Conservation (phyloP, 176 grass and related monocot genomes). For the Olyra latifolia region DNA sequence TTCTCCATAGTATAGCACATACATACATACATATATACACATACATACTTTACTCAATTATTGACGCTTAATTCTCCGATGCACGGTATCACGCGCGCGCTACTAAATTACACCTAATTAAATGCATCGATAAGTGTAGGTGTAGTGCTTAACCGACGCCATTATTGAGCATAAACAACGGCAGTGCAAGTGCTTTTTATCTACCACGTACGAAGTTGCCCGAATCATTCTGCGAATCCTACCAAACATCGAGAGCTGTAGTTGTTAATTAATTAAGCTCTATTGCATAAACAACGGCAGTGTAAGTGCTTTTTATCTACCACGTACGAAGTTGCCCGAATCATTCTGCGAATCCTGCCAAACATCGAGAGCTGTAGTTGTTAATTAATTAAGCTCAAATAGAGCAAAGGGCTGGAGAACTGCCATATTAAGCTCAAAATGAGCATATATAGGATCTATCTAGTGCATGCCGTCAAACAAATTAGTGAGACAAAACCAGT, state of each 20-base stretch:
- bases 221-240: background rate
- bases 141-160: background rate
- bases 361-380: too few species aligned
- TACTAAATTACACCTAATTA: too few species aligned
- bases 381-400: too few species aligned
- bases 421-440: too few species aligned
- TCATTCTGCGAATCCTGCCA: too few species aligned
- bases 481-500: background rate
- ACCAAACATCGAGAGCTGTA: too few species aligned
- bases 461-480: background rate
- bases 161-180: constrained; percentile 15
- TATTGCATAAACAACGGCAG: too few species aligned
- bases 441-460: background rate
- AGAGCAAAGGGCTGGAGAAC: too few species aligned
- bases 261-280: too few species aligned
- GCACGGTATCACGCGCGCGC: background rate
- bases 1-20: background rate
- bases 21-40: too few species aligned
- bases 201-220: background rate
- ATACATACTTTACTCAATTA: constrained; percentile 3
- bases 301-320: too few species aligned
- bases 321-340: too few species aligned
- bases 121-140: background rate
- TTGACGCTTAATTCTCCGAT: background rate
- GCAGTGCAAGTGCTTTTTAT: background rate